Percentiles rank a stretch among this genome's conserved stretches.
phyloP scores from a whole-genome alignment of 2,329 filamentous ascomycete species.

The Colletotrichum salicis region DNA sequence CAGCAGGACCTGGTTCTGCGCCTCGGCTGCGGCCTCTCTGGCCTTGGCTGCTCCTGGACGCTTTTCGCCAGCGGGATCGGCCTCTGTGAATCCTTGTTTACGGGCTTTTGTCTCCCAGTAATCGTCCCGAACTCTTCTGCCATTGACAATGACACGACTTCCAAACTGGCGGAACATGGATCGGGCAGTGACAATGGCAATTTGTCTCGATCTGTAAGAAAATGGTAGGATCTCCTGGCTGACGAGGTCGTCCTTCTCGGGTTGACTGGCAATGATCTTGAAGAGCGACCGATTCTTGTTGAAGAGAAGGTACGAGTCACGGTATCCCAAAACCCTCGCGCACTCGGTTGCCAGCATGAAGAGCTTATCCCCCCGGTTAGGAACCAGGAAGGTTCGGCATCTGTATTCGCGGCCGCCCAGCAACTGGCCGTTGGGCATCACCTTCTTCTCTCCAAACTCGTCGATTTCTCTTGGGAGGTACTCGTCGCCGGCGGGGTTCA shows the following conservation, averaged over 20 bases:
- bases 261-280: slow-evolving; percentile 97
- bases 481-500: slow-evolving; percentile 89
- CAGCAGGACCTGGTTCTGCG: slow-evolving; percentile 70
- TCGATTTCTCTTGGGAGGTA: slow-evolving; percentile 95
- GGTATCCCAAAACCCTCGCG: slow-evolving; percentile 90
- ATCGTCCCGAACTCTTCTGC: slow-evolving; percentile 91
- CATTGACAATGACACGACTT: slow-evolving; percentile 89
- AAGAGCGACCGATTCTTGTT: slow-evolving; percentile 97
- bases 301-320: slow-evolving; percentile 97
- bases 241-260: slow-evolving; percentile 96
- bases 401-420: slow-evolving; percentile 87
- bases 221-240: slow-evolving; percentile 95
- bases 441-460: slow-evolving; percentile 93
- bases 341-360: slow-evolving; percentile 99
- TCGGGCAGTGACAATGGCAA: slow-evolving; percentile 95
- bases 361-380: slow-evolving; percentile 88
- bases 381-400: slow-evolving; percentile 93
- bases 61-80: slow-evolving; percentile 95
- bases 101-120: slow-evolving; percentile 98
- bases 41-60: slow-evolving; percentile 90
- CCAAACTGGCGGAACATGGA: slow-evolving; percentile 99
- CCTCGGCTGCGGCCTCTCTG: slow-evolving; percentile 81
- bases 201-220: slow-evolving; percentile 97
- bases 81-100: slow-evolving; percentile 98
- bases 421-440: slow-evolving; percentile 83